Conservation (phyloP, 2,329 filamentous ascomycete species). For the Cordyceps cicadae region DNA sequence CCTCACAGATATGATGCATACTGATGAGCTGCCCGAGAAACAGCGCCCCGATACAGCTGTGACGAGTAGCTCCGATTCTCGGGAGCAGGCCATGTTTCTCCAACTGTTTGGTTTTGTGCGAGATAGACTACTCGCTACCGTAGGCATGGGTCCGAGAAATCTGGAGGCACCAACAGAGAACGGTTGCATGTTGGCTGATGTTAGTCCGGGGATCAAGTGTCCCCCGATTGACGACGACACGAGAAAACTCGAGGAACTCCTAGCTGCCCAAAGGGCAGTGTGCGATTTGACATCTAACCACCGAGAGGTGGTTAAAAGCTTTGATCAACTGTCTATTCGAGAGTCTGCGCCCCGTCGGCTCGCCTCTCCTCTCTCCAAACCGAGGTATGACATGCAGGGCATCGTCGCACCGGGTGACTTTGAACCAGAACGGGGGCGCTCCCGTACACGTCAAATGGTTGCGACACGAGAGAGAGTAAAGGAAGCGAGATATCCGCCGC, state of each 20-base stretch:
- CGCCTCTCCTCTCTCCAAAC: not conserved
- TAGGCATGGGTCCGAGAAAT: slow-evolving; percentile 2
- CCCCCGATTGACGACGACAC: not conserved
- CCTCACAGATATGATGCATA: not conserved
- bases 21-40: not conserved
- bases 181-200: not conserved
- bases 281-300: not conserved
- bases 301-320: not conserved
- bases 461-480: not conserved
- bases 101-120: not conserved
- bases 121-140: slow-evolving; percentile 15
- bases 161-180: not conserved
- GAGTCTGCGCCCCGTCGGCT: not conserved
- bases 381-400: not conserved
- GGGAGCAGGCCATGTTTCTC: slow-evolving; percentile 31
- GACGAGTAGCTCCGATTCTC: slow-evolving; percentile 29
- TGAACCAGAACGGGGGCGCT: not conserved
- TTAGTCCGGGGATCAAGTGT: not conserved
- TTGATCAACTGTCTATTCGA: not conserved
- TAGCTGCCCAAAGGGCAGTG: not conserved
- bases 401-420: not conserved
- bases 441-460: not conserved
- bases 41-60: slow-evolving; percentile 22
- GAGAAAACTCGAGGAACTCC: not conserved
- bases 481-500: not conserved